Conservation (phyloP, 2,329 filamentous ascomycete species). For the Alternaria triticimaculans region DNA sequence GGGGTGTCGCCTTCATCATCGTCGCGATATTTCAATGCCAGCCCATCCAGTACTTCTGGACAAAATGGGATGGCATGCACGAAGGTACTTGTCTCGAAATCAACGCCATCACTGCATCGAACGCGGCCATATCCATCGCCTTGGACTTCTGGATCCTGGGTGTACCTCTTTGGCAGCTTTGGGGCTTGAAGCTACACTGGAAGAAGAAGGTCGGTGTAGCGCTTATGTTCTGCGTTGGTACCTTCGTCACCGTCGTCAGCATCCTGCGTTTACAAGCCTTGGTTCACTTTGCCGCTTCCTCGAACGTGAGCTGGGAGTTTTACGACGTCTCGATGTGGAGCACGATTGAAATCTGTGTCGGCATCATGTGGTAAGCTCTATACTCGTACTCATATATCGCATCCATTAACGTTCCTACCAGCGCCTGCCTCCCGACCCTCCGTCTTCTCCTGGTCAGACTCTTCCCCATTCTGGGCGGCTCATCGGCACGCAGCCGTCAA, state of each 20-base stretch:
- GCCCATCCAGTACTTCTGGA: slow-evolving; percentile 47
- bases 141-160: slow-evolving; percentile 45
- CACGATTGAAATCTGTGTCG: slow-evolving; percentile 52
- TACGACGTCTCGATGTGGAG: slow-evolving; percentile 52
- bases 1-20: slow-evolving; percentile 31
- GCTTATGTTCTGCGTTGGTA: slow-evolving; percentile 50
- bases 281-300: slow-evolving; percentile 51
- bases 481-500: slow-evolving; percentile 32
- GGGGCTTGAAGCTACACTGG: slow-evolving; percentile 40
- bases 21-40: slow-evolving; percentile 44
- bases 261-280: slow-evolving; percentile 53
- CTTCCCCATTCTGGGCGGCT: slow-evolving; percentile 46
- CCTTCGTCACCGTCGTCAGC: slow-evolving; percentile 53
- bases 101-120: slow-evolving; percentile 41
- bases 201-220: slow-evolving; percentile 50
- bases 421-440: slow-evolving; percentile 52
- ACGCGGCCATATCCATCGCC: slow-evolving; percentile 45
- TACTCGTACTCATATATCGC: not conserved
- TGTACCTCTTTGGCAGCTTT: slow-evolving; percentile 46
- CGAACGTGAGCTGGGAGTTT: slow-evolving; percentile 52
- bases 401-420: not conserved
- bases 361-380: slow-evolving; percentile 47
- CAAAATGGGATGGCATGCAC: slow-evolving; percentile 39
- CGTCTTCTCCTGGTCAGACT: slow-evolving; percentile 47
- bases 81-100: slow-evolving; percentile 45